These are phyloP conservation scores for Zarea fungicola DNA, from an alignment of 2,329 filamentous ascomycete genomes.

Conservation along the genomic window DNA sequence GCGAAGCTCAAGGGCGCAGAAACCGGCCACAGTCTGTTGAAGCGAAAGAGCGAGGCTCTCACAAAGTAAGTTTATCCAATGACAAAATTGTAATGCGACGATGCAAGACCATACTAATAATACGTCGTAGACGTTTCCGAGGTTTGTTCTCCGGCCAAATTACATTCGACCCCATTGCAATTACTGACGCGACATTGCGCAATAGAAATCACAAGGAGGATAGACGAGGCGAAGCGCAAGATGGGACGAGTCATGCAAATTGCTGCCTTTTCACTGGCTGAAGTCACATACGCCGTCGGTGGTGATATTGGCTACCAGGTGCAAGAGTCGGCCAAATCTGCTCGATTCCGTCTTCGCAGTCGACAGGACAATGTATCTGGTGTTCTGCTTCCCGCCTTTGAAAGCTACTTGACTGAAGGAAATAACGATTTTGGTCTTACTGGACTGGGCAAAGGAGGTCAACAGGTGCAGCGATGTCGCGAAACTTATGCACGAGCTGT, in stretches of 20 bases:
- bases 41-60: conserved; percentile 95
- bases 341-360: conserved; percentile 86
- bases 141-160: conserved; percentile 42
- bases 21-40: conserved; percentile 87
- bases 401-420: conserved; percentile 82
- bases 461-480: conserved; percentile 90
- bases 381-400: conserved; percentile 88
- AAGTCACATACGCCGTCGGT: conserved; percentile 95
- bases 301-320: conserved; percentile 96
- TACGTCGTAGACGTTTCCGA: conserved; percentile 69
- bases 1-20: conserved; percentile 92
- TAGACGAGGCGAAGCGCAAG: conserved; percentile 98
- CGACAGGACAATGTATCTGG: conserved; percentile 99
- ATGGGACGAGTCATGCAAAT: conserved; percentile 99
- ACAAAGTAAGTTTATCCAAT: conserved; percentile 66
- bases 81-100: not conserved
- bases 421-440: conserved; percentile 96
- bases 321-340: conserved; percentile 89
- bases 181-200: conserved; percentile 17
- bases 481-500: conserved; percentile 96
- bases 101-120: not conserved
- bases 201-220: conserved; percentile 86
- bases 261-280: conserved; percentile 92
- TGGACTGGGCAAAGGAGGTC: conserved; percentile 90
- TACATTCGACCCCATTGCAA: not conserved